Evolutionary conservation across 2,329 filamentous ascomycete species (phyloP).

Genomic region (Curvularia eragrostidis): DNA sequence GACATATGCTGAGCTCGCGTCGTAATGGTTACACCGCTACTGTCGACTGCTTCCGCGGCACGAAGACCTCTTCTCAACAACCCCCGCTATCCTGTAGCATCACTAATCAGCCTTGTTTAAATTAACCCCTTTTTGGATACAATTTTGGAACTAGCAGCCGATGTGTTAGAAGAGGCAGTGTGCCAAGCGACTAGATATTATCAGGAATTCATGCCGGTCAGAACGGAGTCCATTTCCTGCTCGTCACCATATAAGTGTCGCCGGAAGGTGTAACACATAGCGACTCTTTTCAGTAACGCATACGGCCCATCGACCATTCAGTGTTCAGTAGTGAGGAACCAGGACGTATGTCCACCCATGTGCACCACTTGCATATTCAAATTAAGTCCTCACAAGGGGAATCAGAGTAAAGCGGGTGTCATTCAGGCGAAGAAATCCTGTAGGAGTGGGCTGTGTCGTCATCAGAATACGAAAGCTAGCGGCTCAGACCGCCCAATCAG

Average conservation of each 20-base stretch:
- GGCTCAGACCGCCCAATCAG: neutral
- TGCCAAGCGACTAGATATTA: neutral
- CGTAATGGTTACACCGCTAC: neutral
- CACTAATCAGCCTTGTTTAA: neutral
- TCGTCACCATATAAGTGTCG: slow-evolving; percentile 3
- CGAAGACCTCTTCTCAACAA: neutral
- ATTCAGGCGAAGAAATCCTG: neutral
- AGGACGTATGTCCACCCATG: neutral
- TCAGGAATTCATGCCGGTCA: neutral
- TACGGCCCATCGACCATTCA: neutral
- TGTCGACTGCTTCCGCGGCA: neutral
- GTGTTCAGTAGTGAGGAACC: neutral
- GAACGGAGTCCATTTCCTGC: slow-evolving; percentile 8
- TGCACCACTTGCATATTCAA: neutral
- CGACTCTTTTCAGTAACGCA: neutral
- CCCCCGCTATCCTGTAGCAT: neutral
- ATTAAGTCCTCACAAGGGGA: neutral
- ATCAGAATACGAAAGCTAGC: neutral
- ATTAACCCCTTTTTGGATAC: neutral
- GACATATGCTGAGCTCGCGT: neutral
- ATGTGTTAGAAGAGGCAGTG: slow-evolving; percentile 1
- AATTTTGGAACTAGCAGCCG: neutral
- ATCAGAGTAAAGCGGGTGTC: neutral
- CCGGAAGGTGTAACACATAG: neutral
- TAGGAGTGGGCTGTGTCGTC: neutral